phyloP scores from a whole-genome alignment of 108 stramenopile species.

The Stephanodiscus minutulus region DNA sequence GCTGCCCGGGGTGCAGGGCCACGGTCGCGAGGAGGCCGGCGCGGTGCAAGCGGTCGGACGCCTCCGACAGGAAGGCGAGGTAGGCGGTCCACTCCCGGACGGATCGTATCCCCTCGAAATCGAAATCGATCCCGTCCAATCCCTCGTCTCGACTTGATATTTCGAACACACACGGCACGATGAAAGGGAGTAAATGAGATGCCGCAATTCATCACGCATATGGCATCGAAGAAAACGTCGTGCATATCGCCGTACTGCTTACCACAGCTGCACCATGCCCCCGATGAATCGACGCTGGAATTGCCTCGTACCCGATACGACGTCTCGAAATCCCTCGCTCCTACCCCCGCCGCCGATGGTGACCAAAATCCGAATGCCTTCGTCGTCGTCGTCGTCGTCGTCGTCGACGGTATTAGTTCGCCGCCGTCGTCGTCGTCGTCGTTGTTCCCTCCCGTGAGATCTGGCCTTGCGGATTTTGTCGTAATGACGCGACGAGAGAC shows the following conservation, averaged over 20 bases:
- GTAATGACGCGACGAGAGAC: constrained; percentile 59
- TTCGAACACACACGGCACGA: not conserved
- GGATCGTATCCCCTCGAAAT: constrained; percentile 47
- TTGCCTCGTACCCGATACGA: constrained; percentile 21
- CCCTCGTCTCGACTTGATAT: constrained; percentile 28
- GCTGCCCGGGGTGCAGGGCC: constrained; percentile 57
- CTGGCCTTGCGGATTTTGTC: constrained; percentile 48
- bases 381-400: not conserved
- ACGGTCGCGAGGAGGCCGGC: constrained; percentile 41
- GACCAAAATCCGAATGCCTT: constrained; percentile 19
- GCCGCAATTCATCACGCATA: not conserved
- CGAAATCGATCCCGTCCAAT: constrained; percentile 59
- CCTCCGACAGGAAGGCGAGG: constrained; percentile 29
- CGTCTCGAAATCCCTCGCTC: constrained; percentile 30
- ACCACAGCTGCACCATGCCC: constrained; percentile 33
- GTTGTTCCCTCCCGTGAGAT: constrained; percentile 41
- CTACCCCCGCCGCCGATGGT: constrained; percentile 45
- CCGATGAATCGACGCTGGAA: constrained; percentile 14
- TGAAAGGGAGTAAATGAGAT: not conserved
- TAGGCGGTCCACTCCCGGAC: constrained; percentile 46
- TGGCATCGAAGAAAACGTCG: not conserved
- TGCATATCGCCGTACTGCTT: not conserved
- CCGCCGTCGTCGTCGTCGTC: not conserved
- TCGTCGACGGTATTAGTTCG: no score
- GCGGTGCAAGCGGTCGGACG: constrained; percentile 28